These are phyloP conservation scores for Paramecium sonneborni DNA, from an alignment of 73 alveolate species.

Conservation along the genomic window DNA sequence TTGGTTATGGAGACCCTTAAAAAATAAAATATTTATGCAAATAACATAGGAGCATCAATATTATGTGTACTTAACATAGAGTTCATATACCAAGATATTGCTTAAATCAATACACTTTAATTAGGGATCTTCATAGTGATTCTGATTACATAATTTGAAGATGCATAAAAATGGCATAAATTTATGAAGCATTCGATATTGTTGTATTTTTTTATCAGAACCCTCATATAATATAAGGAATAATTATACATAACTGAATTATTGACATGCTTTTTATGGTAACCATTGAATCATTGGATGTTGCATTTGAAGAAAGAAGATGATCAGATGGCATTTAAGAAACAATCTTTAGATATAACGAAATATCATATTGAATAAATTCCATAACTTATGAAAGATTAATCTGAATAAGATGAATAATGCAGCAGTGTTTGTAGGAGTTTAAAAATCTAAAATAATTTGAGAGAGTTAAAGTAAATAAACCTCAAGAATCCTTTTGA, in stretches of 20 bases:
- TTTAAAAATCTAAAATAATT: background rate
- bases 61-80: background rate
- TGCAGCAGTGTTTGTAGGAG: background rate
- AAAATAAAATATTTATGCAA: background rate
- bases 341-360: background rate
- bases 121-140: background rate
- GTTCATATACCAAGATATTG: background rate
- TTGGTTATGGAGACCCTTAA: background rate
- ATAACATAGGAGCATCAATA: background rate
- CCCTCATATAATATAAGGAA: background rate
- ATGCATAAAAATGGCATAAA: background rate
- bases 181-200: background rate
- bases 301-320: background rate
- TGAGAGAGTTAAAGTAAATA: background rate
- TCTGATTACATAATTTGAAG: background rate
- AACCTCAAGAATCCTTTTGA: background rate
- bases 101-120: background rate
- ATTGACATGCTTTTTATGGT: background rate
- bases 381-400: background rate
- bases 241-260: background rate
- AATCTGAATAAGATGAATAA: background rate
- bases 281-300: slow-evolving; percentile 33
- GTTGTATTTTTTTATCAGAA: background rate
- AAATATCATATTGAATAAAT: background rate
- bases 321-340: background rate